A percentile compares a stretch with the other conserved stretches of the same genome.
Conservation (phyloP, 306 rosid genomes). For the Spatholobus suberectus region DNA sequence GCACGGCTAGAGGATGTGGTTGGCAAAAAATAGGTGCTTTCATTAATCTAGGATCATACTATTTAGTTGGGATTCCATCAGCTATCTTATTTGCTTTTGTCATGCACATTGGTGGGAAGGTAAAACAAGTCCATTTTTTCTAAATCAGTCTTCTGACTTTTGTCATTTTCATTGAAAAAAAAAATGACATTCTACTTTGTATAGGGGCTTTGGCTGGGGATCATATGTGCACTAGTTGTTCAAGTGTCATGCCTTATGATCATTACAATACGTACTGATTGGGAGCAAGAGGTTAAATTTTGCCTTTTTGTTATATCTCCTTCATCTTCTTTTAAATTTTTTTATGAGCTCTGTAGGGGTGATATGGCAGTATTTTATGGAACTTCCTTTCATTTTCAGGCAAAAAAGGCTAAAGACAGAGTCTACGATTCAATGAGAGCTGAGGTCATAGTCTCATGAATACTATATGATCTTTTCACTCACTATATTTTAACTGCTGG, state of each 20-base stretch:
- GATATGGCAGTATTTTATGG: background rate
- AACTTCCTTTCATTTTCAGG: conserved; percentile 43
- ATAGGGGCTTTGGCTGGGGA: conserved; percentile 85
- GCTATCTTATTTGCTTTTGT: conserved; percentile 69
- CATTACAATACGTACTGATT: conserved; percentile 62
- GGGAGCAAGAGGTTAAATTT: conserved; percentile 68
- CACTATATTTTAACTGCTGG: background rate
- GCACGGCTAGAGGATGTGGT: conserved; percentile 86
- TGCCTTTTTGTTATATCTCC: background rate
- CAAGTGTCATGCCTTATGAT: conserved; percentile 58
- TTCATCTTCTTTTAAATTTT: background rate
- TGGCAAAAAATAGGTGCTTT: conserved; percentile 84
- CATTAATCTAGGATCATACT: conserved; percentile 77
- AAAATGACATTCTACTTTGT: background rate
- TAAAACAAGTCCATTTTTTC: conserved; percentile 18
- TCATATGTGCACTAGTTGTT: conserved; percentile 69
- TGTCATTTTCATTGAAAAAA: background rate
- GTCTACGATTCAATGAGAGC: conserved; percentile 44
- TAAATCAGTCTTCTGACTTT: background rate
- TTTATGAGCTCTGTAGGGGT: background rate
- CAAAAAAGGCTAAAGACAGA: conserved; percentile 56
- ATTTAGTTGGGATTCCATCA: conserved; percentile 72
- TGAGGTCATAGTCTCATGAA: conserved; percentile 30
- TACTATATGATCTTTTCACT: background rate
- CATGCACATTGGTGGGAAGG: conserved; percentile 74